A percentile compares a stretch with the other conserved stretches of the same genome.
phyloP scores from a whole-genome alignment of 352 stramenopile species.

The Globisporangium spiculum region DNA sequence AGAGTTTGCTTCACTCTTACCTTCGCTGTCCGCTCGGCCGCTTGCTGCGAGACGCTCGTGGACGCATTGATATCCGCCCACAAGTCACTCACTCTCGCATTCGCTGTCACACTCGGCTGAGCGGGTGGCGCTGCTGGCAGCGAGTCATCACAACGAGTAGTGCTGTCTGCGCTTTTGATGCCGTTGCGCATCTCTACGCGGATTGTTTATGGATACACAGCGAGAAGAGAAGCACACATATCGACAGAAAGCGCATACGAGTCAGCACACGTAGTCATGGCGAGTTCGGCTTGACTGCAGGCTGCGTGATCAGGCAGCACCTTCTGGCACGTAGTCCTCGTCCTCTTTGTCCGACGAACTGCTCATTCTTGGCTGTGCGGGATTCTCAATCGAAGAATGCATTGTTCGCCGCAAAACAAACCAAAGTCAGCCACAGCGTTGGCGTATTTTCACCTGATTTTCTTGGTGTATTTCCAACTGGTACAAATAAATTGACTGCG shows the following conservation, averaged over 20 bases:
- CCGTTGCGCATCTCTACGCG: background rate
- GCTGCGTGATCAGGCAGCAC: slow-evolving; percentile 15
- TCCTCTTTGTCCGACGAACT: slow-evolving; percentile 60
- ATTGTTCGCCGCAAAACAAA: background rate
- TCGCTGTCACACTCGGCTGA: slow-evolving; percentile 24
- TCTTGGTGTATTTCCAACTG: too few species aligned
- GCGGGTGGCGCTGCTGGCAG: background rate
- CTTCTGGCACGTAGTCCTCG: slow-evolving; percentile 69
- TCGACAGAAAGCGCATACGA: background rate
- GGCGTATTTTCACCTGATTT: too few species aligned
- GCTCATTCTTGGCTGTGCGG: slow-evolving; percentile 38
- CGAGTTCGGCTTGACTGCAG: background rate
- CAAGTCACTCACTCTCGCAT: slow-evolving; percentile 40
- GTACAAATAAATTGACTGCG: too few species aligned
- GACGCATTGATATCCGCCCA: slow-evolving; percentile 69
- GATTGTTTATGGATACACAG: background rate
- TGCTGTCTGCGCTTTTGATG: slow-evolving; percentile 12
- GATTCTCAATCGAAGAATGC: background rate
- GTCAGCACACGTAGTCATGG: background rate
- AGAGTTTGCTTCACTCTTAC: slow-evolving; percentile 13
- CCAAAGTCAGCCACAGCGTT: background rate
- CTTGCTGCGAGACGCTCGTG: slow-evolving; percentile 50
- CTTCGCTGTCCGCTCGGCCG: slow-evolving; percentile 48
- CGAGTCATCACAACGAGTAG: slow-evolving; percentile 1
- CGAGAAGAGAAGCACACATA: background rate